Conservation (phyloP, 2,329 filamentous ascomycete genomes). For the Aspergillus aculeatus region DNA sequence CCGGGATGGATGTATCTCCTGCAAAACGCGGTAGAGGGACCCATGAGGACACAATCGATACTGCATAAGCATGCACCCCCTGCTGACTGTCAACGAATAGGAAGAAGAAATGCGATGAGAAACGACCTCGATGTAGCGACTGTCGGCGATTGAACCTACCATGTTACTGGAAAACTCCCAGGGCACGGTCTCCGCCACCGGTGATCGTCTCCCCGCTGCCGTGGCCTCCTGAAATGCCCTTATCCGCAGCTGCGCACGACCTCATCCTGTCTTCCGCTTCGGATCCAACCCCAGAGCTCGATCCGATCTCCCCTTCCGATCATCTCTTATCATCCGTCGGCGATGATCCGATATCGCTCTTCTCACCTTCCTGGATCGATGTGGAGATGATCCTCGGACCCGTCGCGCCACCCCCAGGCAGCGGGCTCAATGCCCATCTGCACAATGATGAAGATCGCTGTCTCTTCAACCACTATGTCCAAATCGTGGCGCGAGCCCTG, state of each 20-base stretch:
- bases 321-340: background rate
- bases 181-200: too few species aligned
- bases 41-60: background rate
- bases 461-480: slow-evolving; percentile 31
- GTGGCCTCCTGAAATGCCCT: background rate
- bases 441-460: slow-evolving; percentile 27
- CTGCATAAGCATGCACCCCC: too few species aligned
- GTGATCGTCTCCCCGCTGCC: background rate
- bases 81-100: slow-evolving; percentile 2
- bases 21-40: slow-evolving; percentile 23
- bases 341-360: background rate
- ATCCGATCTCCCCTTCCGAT: background rate
- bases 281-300: background rate
- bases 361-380: slow-evolving; percentile 12
- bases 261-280: background rate
- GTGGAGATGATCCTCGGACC: slow-evolving; percentile 4
- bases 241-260: slow-evolving; percentile 5
- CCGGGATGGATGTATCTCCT: slow-evolving; percentile 26
- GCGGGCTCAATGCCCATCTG: slow-evolving; percentile 21
- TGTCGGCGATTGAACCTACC: slow-evolving; percentile 27
- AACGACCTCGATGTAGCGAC: slow-evolving; percentile 25
- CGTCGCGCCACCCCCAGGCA: slow-evolving; percentile 9
- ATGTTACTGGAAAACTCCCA: slow-evolving; percentile 17
- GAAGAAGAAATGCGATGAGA: slow-evolving; percentile 29
- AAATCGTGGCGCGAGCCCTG: slow-evolving; percentile 25